Conservation (phyloP, 768 basidiomycete genomes). For the Termitomyces sp. region DNA sequence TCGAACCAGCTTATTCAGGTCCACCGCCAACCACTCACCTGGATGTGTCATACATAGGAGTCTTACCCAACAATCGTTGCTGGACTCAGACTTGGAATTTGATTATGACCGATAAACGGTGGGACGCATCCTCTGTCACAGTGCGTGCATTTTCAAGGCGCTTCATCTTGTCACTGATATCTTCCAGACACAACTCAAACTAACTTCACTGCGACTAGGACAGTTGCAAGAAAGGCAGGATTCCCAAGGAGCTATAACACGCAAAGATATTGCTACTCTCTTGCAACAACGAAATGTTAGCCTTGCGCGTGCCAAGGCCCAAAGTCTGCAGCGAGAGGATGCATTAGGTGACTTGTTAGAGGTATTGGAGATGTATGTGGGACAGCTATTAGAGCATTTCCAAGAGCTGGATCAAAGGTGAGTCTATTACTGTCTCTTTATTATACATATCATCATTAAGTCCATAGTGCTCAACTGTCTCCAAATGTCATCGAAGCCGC, state of each 20-base stretch:
- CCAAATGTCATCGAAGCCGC: conserved; percentile 63
- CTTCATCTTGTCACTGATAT: conserved; percentile 9
- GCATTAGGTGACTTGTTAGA: conserved; percentile 60
- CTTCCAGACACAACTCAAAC: conserved; percentile 57
- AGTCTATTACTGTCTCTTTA: conserved; percentile 18
- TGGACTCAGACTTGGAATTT: not conserved
- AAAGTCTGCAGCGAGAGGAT: conserved; percentile 65
- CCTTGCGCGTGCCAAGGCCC: conserved; percentile 72
- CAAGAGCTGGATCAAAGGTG: conserved; percentile 54
- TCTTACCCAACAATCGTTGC: not conserved
- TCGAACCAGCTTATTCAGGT: not conserved
- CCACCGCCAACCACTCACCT: not conserved
- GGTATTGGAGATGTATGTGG: conserved; percentile 63
- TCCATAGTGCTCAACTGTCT: conserved; percentile 40
- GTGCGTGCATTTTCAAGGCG: conserved; percentile 21
- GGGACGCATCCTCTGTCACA: conserved; percentile 38
- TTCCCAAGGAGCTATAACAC: conserved; percentile 57
- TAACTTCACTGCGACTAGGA: conserved; percentile 62
- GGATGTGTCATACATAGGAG: not conserved
- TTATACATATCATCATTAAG: conserved; percentile 9
- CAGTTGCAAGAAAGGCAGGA: conserved; percentile 72
- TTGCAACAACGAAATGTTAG: conserved; percentile 60
- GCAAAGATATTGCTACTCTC: conserved; percentile 66
- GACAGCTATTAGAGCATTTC: conserved; percentile 58
- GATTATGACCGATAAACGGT: conserved; percentile 21